phyloP scores from a whole-genome alignment of 441 rosid species.

The Raphanus hybrid region DNA sequence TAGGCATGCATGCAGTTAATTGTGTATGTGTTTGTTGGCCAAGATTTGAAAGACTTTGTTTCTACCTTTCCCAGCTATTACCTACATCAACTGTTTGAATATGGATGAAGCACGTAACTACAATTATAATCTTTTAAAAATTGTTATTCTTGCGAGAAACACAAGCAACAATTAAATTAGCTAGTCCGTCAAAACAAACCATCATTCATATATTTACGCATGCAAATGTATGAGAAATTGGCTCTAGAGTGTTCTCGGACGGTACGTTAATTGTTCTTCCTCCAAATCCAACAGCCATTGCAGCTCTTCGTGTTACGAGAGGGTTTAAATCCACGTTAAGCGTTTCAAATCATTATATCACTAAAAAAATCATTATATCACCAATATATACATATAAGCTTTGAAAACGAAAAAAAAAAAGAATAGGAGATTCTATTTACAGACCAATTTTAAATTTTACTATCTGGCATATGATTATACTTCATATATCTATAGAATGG shows the following conservation, averaged over 20 bases:
- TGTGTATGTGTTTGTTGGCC: constrained; percentile 20
- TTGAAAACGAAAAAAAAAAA: too few relatives aligned
- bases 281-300: constrained; percentile 35
- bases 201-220: background rate
- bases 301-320: constrained; percentile 34
- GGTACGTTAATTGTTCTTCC: constrained; percentile 34
- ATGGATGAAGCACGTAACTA: constrained; percentile 13
- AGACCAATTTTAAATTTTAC: too few relatives aligned
- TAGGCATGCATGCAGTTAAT: constrained; percentile 8
- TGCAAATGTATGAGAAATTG: constrained; percentile 12
- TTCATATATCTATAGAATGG: too few relatives aligned
- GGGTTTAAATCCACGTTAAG: background rate
- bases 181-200: background rate
- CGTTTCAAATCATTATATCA: background rate
- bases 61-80: constrained; percentile 12
- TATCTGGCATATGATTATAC: too few relatives aligned
- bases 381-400: background rate
- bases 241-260: constrained; percentile 23
- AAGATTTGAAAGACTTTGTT: background rate
- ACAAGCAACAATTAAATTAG: background rate
- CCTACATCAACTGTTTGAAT: constrained; percentile 3
- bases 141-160: background rate
- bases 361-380: background rate
- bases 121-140: background rate
- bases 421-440: too few relatives aligned